phyloP scores from a whole-genome alignment of 129 eudicot genomes.

The Chrysanthemum seticuspe region DNA sequence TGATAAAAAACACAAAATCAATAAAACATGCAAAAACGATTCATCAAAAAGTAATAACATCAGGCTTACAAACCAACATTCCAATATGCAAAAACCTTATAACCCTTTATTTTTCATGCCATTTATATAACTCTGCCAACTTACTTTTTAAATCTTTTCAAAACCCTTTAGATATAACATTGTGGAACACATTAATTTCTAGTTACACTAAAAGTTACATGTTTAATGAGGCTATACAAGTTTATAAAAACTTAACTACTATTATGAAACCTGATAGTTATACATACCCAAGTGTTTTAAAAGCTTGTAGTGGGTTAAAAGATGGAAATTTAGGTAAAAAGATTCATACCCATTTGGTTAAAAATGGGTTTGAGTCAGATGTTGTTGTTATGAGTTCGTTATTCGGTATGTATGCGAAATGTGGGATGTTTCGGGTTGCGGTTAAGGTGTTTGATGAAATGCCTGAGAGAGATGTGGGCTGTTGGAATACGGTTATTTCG shows the following conservation, averaged over 20 bases:
- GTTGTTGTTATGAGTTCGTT: neutral
- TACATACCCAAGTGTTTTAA: conserved; percentile 7
- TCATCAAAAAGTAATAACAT: conserved; percentile 5
- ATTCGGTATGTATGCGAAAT: neutral
- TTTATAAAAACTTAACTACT: neutral
- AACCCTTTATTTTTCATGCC: conserved; percentile 21
- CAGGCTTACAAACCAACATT: neutral
- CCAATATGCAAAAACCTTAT: neutral
- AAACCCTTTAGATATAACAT: conserved; percentile 17
- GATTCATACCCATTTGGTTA: neutral
- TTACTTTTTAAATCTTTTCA: conserved; percentile 6
- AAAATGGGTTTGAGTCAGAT: neutral
- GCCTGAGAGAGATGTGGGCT: neutral
- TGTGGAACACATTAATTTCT: conserved; percentile 21
- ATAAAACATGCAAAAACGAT: neutral
- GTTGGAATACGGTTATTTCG: too few species aligned
- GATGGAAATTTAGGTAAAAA: neutral
- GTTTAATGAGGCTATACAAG: conserved; percentile 14
- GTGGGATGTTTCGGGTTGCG: neutral
- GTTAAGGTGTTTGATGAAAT: neutral
- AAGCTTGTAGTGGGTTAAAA: neutral
- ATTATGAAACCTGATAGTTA: conserved; percentile 14
- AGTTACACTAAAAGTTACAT: conserved; percentile 6
- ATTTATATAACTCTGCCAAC: conserved; percentile 3
- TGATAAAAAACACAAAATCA: neutral